phyloP scores from a whole-genome alignment of 495 filamentous ascomycete genomes.

The Hyaloscypha finlandica region DNA sequence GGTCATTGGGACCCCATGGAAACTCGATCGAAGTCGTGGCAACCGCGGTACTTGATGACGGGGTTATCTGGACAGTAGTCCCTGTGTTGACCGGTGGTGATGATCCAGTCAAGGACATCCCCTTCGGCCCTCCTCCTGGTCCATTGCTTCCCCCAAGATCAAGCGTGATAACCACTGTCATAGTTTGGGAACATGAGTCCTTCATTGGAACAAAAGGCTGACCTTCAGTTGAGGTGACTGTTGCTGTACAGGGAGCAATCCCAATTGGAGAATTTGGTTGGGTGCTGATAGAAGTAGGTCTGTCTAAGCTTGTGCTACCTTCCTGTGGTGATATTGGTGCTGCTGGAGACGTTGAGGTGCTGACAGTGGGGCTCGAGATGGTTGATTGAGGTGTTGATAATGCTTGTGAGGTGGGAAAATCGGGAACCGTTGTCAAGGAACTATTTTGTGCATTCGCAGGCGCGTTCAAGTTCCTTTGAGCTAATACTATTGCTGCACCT shows the following conservation, averaged over 20 bases:
- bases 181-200: not conserved
- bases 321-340: not conserved
- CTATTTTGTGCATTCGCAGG: not conserved
- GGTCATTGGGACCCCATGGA: no score
- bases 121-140: not conserved
- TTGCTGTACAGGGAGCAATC: not conserved
- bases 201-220: not conserved
- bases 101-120: not conserved
- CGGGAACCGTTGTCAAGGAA: not conserved
- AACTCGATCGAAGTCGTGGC: no score
- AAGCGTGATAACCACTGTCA: not conserved
- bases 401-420: not conserved
- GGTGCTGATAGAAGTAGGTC: not conserved
- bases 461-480: not conserved
- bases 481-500: not conserved
- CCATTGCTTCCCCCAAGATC: not conserved
- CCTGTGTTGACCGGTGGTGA: not conserved
- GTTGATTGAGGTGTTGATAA: not conserved
- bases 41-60: no score
- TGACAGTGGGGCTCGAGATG: not conserved
- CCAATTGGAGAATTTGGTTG: not conserved
- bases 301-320: not conserved
- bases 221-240: not conserved
- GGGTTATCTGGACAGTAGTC: not conserved
- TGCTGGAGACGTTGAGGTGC: not conserved